phyloP scores from a whole-genome alignment of 345 rosid species.

The Ceriops decandra region DNA sequence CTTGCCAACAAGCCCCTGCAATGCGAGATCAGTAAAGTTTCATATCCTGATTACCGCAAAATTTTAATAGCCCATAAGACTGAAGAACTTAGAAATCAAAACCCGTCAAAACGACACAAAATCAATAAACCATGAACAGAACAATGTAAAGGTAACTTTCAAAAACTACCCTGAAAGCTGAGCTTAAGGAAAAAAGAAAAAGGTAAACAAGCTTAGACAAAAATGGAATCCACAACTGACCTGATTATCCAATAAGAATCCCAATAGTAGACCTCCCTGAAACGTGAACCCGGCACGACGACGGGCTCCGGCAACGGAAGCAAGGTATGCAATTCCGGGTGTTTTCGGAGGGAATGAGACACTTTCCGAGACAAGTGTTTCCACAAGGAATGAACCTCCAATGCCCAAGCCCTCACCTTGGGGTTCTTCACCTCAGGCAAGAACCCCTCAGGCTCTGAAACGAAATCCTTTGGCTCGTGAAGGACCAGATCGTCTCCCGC shows the following conservation, averaged over 20 bases:
- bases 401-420: conserved; percentile 70
- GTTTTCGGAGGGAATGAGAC: conserved; percentile 44
- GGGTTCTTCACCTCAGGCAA: conserved; percentile 63
- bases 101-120: no score
- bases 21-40: conserved; percentile 2
- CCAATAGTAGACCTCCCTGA: conserved; percentile 90
- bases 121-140: no score
- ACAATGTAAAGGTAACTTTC: neutral
- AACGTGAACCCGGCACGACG: conserved; percentile 80
- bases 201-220: neutral
- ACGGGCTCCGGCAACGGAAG: conserved; percentile 66
- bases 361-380: conserved; percentile 57
- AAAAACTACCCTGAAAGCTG: neutral
- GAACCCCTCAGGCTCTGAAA: conserved; percentile 56
- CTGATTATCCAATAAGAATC: conserved; percentile 94
- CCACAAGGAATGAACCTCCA: conserved; percentile 81
- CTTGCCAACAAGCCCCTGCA: conserved; percentile 86
- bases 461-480: conserved; percentile 58
- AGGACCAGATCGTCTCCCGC: conserved; percentile 56
- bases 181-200: neutral
- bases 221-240: conserved; percentile 26
- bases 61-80: no score
- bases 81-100: no score
- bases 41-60: neutral
- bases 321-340: conserved; percentile 65